Percentiles rank a stretch among this genome's conserved stretches.
Conservation (phyloP, 176 grass and related monocot species). For the Triticum urartu region DNA sequence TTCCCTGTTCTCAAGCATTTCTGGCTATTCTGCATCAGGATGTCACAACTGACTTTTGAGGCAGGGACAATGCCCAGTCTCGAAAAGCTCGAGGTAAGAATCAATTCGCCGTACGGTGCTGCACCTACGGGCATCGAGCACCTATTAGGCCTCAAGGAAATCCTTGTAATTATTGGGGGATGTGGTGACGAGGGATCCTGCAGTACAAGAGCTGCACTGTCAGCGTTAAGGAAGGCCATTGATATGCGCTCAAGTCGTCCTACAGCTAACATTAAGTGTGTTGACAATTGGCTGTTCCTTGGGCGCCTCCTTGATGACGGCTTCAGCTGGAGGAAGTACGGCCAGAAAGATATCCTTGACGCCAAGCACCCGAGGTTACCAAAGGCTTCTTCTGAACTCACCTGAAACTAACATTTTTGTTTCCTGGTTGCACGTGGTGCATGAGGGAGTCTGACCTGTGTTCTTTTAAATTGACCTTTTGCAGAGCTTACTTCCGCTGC, state of each 20-base stretch:
- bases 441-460: background rate
- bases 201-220: too few relatives aligned
- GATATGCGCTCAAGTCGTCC: background rate
- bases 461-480: background rate
- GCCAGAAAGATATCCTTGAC: conserved; percentile 42
- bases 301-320: conserved; percentile 15
- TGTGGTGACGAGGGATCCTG: too few relatives aligned
- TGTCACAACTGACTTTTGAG: background rate
- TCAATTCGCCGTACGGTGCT: background rate
- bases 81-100: background rate
- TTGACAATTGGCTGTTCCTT: background rate
- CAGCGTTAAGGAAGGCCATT: too few relatives aligned
- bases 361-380: conserved; percentile 52
- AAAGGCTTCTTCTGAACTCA: background rate
- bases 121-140: background rate
- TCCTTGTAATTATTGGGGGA: too few relatives aligned
- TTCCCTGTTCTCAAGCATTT: too few relatives aligned
- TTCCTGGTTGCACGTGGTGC: background rate
- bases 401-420: background rate
- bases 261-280: background rate
- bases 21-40: background rate
- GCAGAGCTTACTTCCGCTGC: too few relatives aligned
- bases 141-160: background rate
- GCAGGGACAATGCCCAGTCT: background rate
- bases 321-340: conserved; percentile 58